Percentiles rank a stretch among this genome's conserved stretches.
phyloP scores from a whole-genome alignment of 2,329 filamentous ascomycete genomes.

The Macrophomina phaseolina region DNA sequence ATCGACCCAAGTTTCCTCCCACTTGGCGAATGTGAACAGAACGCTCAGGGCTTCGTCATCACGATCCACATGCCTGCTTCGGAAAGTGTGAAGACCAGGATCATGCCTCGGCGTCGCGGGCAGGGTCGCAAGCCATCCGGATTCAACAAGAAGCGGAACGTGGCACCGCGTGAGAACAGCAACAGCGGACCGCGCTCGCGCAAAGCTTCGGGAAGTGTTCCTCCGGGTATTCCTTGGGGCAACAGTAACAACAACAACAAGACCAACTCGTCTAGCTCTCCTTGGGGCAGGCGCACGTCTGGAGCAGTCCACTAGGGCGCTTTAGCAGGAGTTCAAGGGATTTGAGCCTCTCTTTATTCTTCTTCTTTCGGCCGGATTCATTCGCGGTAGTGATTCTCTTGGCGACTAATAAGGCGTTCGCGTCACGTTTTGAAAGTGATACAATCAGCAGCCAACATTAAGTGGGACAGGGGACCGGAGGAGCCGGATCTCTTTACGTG shows the following conservation, averaged over 20 bases:
- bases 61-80: constrained; percentile 17
- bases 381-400: constrained; percentile 20
- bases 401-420: constrained; percentile 25
- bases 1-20: constrained; percentile 8
- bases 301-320: constrained; percentile 20
- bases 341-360: constrained; percentile 7
- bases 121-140: constrained; percentile 16
- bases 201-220: constrained; percentile 15
- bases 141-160: constrained; percentile 24
- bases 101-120: constrained; percentile 11
- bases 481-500: background rate
- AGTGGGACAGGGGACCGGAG: constrained; percentile 20
- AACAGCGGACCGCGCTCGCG: constrained; percentile 20
- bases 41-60: constrained; percentile 18
- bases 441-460: constrained; percentile 12
- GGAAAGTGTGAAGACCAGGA: constrained; percentile 14
- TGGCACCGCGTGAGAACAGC: constrained; percentile 20
- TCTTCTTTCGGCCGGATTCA: constrained; percentile 18
- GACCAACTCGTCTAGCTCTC: constrained; percentile 16
- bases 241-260: constrained; percentile 8
- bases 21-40: constrained; percentile 12
- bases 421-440: constrained; percentile 26
- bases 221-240: constrained; percentile 20
- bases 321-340: background rate
- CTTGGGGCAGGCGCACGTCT: constrained; percentile 19